Conservation (phyloP, 306 rosid genomes). For the Pueraria montana region DNA sequence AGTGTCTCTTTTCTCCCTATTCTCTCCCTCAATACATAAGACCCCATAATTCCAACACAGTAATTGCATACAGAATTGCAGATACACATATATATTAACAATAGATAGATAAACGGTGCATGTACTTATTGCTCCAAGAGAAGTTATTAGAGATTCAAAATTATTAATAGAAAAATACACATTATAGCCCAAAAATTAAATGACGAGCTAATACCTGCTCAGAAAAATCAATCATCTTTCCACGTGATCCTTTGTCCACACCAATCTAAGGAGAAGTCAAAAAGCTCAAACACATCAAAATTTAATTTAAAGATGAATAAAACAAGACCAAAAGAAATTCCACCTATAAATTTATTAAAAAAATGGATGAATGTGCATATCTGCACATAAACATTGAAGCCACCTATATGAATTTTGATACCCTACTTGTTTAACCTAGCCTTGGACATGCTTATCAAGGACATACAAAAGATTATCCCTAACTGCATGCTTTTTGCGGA, state of each 20-base stretch:
- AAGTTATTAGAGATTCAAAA: constrained; percentile 14
- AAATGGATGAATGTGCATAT: neutral
- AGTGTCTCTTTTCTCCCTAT: neutral
- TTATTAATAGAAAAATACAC: neutral
- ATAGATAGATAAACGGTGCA: constrained; percentile 22
- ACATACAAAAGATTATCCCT: too few species aligned
- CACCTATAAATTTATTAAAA: neutral
- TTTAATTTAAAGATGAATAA: constrained; percentile 11
- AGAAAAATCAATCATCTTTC: constrained; percentile 71
- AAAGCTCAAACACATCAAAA: constrained; percentile 6
- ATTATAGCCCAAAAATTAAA: neutral
- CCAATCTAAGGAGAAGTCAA: constrained; percentile 68
- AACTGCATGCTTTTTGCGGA: too few species aligned
- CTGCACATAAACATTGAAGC: neutral
- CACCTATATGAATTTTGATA: neutral
- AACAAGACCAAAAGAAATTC: constrained; percentile 26
- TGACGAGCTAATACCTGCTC: constrained; percentile 66
- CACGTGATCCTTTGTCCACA: constrained; percentile 85
- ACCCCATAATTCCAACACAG: neutral
- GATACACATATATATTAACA: constrained; percentile 18
- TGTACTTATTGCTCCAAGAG: neutral
- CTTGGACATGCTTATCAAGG: too few species aligned
- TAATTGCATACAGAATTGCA: constrained; percentile 1
- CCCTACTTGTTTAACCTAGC: too few species aligned
- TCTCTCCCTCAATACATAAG: neutral